Percentiles rank a stretch among this genome's conserved stretches.
Evolutionary conservation across 1,139 yeast genomes (phyloP).

Genomic region (Hemisphaericaspora xylofermentans): DNA sequence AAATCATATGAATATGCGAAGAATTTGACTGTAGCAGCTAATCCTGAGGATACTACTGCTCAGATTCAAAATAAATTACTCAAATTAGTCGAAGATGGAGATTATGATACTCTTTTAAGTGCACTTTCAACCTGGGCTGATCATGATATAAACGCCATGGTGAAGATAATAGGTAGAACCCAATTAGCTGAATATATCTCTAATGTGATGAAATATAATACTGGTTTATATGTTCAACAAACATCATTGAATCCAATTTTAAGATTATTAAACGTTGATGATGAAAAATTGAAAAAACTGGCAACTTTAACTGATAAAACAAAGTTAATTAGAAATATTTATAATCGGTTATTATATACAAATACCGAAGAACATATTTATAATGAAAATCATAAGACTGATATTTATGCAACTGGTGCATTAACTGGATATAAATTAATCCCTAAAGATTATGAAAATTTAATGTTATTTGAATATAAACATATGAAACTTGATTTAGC

Average conservation of each 20-base stretch:
- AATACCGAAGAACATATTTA: conserved; percentile 23
- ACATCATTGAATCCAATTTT: conserved; percentile 9
- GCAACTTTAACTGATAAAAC: conserved; percentile 11
- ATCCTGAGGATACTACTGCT: not conserved
- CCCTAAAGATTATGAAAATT: conserved; percentile 38
- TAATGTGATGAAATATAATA: conserved; percentile 6
- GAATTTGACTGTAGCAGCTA: not conserved
- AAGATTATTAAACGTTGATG: conserved; percentile 5
- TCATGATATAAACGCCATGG: conserved; percentile 26
- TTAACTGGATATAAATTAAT: conserved; percentile 24
- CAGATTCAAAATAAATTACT: conserved; percentile 10
- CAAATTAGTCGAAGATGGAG: conserved; percentile 8
- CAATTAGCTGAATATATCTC: conserved; percentile 18
- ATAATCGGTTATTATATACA: conserved; percentile 27
- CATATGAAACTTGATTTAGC: conserved; percentile 41
- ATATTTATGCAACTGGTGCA: conserved; percentile 19
- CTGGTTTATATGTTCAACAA: conserved; percentile 2
- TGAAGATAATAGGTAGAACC: conserved; percentile 23
- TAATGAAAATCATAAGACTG: conserved; percentile 17
- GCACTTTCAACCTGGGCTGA: conserved; percentile 17
- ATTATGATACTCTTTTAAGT: conserved; percentile 8
- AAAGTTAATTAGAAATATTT: conserved; percentile 26
- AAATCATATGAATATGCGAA: conserved; percentile 8
- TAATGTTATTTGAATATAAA: conserved; percentile 34
- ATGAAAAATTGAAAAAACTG: conserved; percentile 1